These are phyloP conservation scores for Eimeria acervulina DNA, from an alignment of 169 alveolate genomes.

Conservation along the genomic window DNA sequence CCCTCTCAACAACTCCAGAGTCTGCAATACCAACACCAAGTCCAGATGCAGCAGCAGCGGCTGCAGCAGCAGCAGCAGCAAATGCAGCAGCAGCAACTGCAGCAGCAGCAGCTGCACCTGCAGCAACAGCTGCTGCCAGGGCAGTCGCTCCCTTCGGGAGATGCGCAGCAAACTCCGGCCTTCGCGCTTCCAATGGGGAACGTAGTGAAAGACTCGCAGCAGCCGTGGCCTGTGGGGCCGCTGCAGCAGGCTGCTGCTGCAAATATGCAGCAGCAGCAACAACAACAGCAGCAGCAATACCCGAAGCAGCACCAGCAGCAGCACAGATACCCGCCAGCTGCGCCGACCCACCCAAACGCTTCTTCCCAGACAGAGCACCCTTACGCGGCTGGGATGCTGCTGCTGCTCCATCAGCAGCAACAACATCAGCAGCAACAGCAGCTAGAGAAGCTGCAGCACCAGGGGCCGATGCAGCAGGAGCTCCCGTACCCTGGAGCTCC, in stretches of 20 bases:
- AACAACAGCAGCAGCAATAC: slow-evolving; percentile 8
- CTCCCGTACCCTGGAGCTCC: neutral
- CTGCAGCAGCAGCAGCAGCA: too few relatives aligned
- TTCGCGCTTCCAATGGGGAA: neutral
- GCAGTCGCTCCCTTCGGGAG: neutral
- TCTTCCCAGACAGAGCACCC: neutral
- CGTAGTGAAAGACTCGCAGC: neutral
- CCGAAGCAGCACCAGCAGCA: neutral
- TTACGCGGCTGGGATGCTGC: neutral
- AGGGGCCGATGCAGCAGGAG: neutral
- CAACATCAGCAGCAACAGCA: slow-evolving; percentile 1
- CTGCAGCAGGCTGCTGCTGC: too few relatives aligned
- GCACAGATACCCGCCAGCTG: neutral
- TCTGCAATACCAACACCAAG: too few relatives aligned
- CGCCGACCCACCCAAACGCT: neutral
- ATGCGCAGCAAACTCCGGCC: neutral
- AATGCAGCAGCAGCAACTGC: too few relatives aligned
- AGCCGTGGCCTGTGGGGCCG: neutral
- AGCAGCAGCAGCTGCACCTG: neutral
- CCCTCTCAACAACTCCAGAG: neutral
- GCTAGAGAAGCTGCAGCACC: neutral
- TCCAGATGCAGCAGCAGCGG: too few relatives aligned
- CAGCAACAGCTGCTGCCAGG: neutral
- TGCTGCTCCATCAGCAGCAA: slow-evolving; percentile 5
- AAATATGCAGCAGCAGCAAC: slow-evolving; percentile 43